Conservation (phyloP, 305 asterid genomes). For the Solanum hybrid region DNA sequence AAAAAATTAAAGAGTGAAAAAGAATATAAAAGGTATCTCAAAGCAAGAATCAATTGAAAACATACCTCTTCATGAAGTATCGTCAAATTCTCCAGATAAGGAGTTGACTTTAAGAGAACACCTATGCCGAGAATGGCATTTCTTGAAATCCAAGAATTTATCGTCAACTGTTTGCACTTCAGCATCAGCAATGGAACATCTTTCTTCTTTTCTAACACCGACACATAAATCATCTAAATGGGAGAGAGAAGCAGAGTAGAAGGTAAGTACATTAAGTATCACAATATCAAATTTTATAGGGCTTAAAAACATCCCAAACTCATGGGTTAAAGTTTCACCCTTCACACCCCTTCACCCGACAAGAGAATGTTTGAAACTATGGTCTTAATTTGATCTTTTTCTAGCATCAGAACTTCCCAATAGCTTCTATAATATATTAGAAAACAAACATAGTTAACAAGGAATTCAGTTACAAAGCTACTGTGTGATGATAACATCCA, state of each 20-base stretch:
- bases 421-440: background rate
- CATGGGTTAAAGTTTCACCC: background rate
- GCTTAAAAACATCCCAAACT: background rate
- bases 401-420: background rate
- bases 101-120: background rate
- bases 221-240: background rate
- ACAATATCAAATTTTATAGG: background rate
- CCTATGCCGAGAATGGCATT: background rate
- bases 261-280: background rate
- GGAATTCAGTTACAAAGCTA: background rate
- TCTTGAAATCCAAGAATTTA: background rate
- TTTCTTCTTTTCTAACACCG: background rate
- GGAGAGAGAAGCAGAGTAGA: background rate
- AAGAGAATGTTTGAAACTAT: background rate
- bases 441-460: background rate
- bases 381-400: background rate
- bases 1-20: background rate
- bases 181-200: background rate
- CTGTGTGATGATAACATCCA: background rate
- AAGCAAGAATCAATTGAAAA: background rate
- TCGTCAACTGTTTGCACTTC: background rate
- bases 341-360: background rate
- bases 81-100: background rate
- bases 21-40: background rate
- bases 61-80: background rate